A percentile compares a stretch with the other conserved stretches of the same genome.
These are phyloP conservation scores for Fagopyrum tataricum DNA, from an alignment of 148 eudicot species.

Conservation along the genomic window DNA sequence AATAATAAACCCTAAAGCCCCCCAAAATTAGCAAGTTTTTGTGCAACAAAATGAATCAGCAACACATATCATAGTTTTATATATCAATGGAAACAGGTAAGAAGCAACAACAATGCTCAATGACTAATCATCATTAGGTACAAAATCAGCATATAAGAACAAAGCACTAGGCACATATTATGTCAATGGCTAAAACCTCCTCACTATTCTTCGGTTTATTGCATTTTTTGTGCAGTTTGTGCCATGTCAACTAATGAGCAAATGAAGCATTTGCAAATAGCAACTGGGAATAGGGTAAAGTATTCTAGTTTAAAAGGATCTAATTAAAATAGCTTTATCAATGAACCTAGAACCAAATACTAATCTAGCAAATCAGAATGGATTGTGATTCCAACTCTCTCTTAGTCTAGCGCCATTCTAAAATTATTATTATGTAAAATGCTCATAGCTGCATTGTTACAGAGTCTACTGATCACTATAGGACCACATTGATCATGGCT, in stretches of 20 bases:
- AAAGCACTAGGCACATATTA: too few species aligned
- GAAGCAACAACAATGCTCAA: too few species aligned
- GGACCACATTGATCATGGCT: not conserved
- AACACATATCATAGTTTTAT: too few species aligned
- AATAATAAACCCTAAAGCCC: too few species aligned
- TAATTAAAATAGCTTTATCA: not conserved
- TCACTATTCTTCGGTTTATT: slow-evolving; percentile 33
- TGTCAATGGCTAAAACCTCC: slow-evolving; percentile 39
- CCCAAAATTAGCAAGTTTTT: too few species aligned
- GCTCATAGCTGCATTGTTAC: not conserved
- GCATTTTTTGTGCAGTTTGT: not conserved
- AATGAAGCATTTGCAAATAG: not conserved
- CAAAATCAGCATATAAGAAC: too few species aligned
- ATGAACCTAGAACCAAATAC: not conserved
- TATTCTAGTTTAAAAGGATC: not conserved
- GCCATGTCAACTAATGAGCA: not conserved
- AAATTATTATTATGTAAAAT: not conserved
- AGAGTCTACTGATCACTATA: not conserved
- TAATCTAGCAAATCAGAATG: not conserved
- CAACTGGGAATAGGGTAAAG: not conserved
- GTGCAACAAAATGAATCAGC: too few species aligned
- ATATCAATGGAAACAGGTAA: too few species aligned
- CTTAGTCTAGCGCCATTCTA: not conserved
- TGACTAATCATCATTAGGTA: too few species aligned
- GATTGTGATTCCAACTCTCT: not conserved